Evolutionary conservation across 164 flowering plant species (phyloP).

Genomic region (Echeveria elegans): DNA sequence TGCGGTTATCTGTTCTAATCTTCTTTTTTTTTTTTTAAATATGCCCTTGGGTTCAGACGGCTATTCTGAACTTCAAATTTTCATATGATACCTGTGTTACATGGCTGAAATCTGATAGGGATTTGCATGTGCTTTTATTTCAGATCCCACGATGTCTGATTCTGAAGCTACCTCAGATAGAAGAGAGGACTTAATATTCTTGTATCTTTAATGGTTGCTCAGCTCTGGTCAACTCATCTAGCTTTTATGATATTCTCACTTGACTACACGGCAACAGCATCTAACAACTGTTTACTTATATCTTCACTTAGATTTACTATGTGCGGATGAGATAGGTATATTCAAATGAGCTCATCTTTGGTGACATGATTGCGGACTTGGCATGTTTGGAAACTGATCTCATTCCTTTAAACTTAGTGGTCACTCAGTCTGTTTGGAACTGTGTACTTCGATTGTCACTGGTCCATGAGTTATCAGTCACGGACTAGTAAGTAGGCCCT

Average conservation of each 20-base stretch:
- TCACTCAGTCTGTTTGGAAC: too few species aligned
- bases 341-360: neutral
- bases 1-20: neutral
- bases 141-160: neutral
- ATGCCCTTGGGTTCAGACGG: neutral
- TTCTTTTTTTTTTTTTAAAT: neutral
- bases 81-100: neutral
- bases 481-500: too few species aligned
- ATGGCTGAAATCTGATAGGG: neutral
- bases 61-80: neutral
- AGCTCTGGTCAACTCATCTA: neutral
- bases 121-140: neutral
- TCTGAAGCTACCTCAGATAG: neutral
- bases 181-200: neutral
- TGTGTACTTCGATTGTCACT: too few species aligned
- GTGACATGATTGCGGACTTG: neutral
- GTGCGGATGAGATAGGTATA: neutral
- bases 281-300: neutral
- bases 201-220: neutral
- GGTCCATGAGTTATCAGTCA: too few species aligned
- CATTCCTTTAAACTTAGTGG: too few species aligned
- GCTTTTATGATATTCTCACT: neutral
- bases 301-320: neutral
- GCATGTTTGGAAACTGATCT: too few species aligned
- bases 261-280: neutral